Conservation (phyloP, 2,329 filamentous ascomycete genomes). For the Coccinonectria pachysandricola region DNA sequence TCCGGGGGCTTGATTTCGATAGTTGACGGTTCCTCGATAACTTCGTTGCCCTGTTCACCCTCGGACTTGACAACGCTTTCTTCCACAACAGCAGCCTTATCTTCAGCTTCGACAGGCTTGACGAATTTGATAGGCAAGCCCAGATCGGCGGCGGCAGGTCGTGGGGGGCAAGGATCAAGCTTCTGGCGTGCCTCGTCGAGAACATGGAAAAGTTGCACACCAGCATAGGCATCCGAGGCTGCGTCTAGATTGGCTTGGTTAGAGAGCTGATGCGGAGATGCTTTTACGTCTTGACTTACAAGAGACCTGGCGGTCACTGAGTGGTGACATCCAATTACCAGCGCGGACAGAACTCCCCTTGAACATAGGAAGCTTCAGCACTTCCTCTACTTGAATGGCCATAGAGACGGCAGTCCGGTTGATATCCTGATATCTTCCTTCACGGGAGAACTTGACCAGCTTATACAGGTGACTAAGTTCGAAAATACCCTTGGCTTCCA, state of each 20-base stretch:
- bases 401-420: slow-evolving; percentile 59
- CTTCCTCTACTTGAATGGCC: slow-evolving; percentile 58
- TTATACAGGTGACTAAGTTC: slow-evolving; percentile 78
- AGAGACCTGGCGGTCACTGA: slow-evolving; percentile 55
- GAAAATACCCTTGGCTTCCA: slow-evolving; percentile 58
- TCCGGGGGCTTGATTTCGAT: background rate
- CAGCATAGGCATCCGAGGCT: slow-evolving; percentile 75
- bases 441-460: slow-evolving; percentile 56
- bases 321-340: slow-evolving; percentile 60
- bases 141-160: slow-evolving; percentile 58
- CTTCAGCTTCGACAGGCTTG: slow-evolving; percentile 6
- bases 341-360: slow-evolving; percentile 62
- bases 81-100: slow-evolving; percentile 22
- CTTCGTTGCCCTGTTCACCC: slow-evolving; percentile 1
- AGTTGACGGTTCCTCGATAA: slow-evolving; percentile 1
- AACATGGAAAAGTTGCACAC: slow-evolving; percentile 59
- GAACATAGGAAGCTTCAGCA: slow-evolving; percentile 62
- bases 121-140: slow-evolving; percentile 51
- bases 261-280: too few species aligned
- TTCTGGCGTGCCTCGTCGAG: slow-evolving; percentile 58
- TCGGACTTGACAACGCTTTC: slow-evolving; percentile 12
- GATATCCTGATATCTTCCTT: slow-evolving; percentile 41
- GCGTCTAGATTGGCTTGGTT: too few species aligned
- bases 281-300: slow-evolving; percentile 46
- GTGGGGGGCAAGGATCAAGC: slow-evolving; percentile 60